Percentiles rank a stretch among this genome's conserved stretches.
phyloP scores from a whole-genome alignment of 441 rosid genomes.

The Adansonia rubrostipa region DNA sequence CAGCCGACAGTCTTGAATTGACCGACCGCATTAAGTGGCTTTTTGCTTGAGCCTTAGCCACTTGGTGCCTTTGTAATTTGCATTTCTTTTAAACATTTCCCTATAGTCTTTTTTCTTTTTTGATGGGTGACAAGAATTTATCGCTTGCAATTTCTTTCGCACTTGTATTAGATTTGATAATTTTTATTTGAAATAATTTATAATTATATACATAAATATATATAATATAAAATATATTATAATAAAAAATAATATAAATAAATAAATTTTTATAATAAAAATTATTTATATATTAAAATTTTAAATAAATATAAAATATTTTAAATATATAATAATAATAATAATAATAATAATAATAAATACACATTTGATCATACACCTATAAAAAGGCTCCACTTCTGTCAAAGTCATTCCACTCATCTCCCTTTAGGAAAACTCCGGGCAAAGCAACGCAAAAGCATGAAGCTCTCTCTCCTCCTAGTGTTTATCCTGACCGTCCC shows the following conservation, averaged over 20 bases:
- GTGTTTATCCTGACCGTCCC: slow-evolving; percentile 30
- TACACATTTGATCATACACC: too few species aligned
- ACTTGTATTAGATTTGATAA: too few species aligned
- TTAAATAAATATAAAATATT: too few species aligned
- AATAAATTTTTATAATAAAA: too few species aligned
- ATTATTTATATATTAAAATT: too few species aligned
- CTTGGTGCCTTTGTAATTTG: background rate
- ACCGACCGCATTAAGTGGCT: background rate
- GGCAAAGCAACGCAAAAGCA: background rate
- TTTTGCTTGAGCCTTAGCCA: background rate
- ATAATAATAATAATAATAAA: too few species aligned
- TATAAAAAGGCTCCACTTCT: background rate
- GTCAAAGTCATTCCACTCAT: background rate
- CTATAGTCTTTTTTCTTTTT: background rate
- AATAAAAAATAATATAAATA: too few species aligned
- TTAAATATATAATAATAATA: too few species aligned
- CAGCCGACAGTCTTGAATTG: slow-evolving; percentile 13
- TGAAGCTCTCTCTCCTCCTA: slow-evolving; percentile 2
- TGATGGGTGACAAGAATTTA: background rate
- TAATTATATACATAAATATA: too few species aligned
- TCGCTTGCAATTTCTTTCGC: background rate
- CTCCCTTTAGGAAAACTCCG: background rate
- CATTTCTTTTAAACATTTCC: background rate
- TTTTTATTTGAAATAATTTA: too few species aligned
- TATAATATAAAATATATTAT: too few species aligned